Evolutionary conservation across 2,329 filamentous ascomycete genomes (phyloP).

Genomic region (Aspergillus phoenicis): DNA sequence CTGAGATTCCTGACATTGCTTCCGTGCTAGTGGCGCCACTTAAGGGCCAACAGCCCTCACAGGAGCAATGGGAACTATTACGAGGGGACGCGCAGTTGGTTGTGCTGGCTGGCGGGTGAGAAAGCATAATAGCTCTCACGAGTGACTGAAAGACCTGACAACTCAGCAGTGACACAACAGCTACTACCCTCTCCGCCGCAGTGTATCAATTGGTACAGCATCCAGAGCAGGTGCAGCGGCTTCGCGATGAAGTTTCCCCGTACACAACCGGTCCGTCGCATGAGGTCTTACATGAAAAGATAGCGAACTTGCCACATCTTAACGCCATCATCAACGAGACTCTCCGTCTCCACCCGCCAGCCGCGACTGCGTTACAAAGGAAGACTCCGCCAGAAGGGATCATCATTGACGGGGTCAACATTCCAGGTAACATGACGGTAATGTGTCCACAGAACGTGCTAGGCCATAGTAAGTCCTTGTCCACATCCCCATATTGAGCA

Average conservation of each 20-base stretch:
- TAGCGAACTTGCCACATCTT: background rate
- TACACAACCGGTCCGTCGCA: background rate
- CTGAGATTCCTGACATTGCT: too few species aligned
- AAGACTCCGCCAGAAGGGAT: slow-evolving; percentile 1
- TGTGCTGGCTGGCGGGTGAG: background rate
- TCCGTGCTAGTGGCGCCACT: too few species aligned
- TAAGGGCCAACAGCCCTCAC: too few species aligned
- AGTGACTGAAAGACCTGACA: too few species aligned
- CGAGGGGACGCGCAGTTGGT: slow-evolving; percentile 1
- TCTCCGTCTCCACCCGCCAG: background rate
- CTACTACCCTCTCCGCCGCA: background rate
- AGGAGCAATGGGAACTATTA: background rate
- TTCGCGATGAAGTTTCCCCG: background rate
- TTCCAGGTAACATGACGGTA: too few species aligned
- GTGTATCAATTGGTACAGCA: slow-evolving; percentile 1
- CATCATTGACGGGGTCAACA: too few species aligned
- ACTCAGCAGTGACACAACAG: slow-evolving; percentile 5
- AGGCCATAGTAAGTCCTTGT: too few species aligned
- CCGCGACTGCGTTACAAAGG: background rate
- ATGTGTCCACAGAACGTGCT: too few species aligned
- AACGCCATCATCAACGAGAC: slow-evolving; percentile 6
- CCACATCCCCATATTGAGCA: too few species aligned
- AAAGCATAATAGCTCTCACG: too few species aligned
- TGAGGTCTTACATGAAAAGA: background rate
- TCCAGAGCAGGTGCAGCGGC: background rate